These are phyloP conservation scores for Crepidotus variabilis DNA, from an alignment of 768 basidiomycete genomes.

Conservation along the genomic window DNA sequence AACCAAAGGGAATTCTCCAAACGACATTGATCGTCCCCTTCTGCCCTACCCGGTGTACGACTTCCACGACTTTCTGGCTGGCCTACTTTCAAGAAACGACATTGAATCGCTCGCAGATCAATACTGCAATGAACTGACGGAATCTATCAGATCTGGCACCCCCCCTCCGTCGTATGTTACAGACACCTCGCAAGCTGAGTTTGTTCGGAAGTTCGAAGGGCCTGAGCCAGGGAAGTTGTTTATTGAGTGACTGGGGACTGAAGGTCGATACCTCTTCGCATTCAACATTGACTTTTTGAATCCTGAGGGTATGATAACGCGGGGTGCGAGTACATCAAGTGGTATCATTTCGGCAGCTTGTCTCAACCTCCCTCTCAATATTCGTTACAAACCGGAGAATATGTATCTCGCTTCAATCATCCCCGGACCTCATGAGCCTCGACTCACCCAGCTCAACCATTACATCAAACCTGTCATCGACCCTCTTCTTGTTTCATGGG, in stretches of 20 bases:
- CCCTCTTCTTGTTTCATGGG: slow-evolving; percentile 14
- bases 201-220: slow-evolving; percentile 11
- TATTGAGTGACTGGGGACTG: slow-evolving; percentile 7
- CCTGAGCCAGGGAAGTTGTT: slow-evolving; percentile 7
- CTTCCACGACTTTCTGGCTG: slow-evolving; percentile 12
- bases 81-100: slow-evolving; percentile 5
- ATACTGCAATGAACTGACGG: slow-evolving; percentile 7
- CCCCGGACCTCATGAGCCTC: slow-evolving; percentile 25
- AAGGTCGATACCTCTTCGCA: slow-evolving; percentile 16
- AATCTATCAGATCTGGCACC: slow-evolving; percentile 2
- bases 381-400: slow-evolving; percentile 33
- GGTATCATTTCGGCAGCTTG: slow-evolving; percentile 25
- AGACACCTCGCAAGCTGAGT: slow-evolving; percentile 7
- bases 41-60: slow-evolving; percentile 2
- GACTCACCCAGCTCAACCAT: slow-evolving; percentile 24
- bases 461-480: slow-evolving; percentile 26
- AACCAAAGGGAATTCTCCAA: too few species aligned
- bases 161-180: slow-evolving; percentile 1
- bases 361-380: slow-evolving; percentile 31
- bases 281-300: slow-evolving; percentile 31
- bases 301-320: slow-evolving; percentile 17
- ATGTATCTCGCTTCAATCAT: slow-evolving; percentile 39
- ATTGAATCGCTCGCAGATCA: slow-evolving; percentile 7
- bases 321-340: slow-evolving; percentile 18
- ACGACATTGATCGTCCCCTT: not conserved